phyloP scores from a whole-genome alignment of 164 flowering plant species.

The Piper longum region DNA sequence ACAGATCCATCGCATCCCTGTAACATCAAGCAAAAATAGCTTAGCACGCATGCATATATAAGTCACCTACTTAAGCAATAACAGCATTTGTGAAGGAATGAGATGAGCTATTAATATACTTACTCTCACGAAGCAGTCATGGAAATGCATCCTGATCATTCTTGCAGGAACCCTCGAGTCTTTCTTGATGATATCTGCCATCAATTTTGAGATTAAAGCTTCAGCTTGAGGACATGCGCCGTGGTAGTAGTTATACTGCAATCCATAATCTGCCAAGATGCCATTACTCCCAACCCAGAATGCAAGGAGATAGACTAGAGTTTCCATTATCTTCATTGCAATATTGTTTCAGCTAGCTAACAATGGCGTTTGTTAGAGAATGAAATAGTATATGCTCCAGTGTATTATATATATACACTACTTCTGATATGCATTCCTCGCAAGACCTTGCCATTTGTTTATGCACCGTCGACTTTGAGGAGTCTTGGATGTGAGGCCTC shows the following conservation, averaged over 20 bases:
- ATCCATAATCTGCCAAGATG: not conserved
- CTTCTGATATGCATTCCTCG: no score
- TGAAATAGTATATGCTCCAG: not conserved
- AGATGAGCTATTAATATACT: not conserved
- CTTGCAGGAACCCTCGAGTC: conserved; percentile 18
- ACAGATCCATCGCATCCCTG: conserved; percentile 35
- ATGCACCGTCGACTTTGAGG: not conserved
- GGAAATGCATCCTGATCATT: conserved; percentile 28
- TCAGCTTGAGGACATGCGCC: conserved; percentile 20
- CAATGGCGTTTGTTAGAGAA: not conserved
- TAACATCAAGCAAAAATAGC: not conserved
- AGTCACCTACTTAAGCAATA: no score
- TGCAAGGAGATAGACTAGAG: not conserved
- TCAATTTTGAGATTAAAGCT: conserved; percentile 8
- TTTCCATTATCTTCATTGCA: conserved; percentile 5
- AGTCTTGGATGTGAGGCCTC: not conserved
- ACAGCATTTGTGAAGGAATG: not conserved
- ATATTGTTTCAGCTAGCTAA: not conserved
- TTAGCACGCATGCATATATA: not conserved
- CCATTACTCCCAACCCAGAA: conserved; percentile 1
- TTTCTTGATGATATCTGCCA: conserved; percentile 8
- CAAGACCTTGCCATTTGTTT: not conserved
- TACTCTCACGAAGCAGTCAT: conserved; percentile 29
- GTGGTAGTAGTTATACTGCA: conserved; percentile 10
- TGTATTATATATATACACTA: not conserved